These are phyloP conservation scores for Colletotrichum higginsianum DNA, from an alignment of 2,329 filamentous ascomycete genomes.

Conservation along the genomic window DNA sequence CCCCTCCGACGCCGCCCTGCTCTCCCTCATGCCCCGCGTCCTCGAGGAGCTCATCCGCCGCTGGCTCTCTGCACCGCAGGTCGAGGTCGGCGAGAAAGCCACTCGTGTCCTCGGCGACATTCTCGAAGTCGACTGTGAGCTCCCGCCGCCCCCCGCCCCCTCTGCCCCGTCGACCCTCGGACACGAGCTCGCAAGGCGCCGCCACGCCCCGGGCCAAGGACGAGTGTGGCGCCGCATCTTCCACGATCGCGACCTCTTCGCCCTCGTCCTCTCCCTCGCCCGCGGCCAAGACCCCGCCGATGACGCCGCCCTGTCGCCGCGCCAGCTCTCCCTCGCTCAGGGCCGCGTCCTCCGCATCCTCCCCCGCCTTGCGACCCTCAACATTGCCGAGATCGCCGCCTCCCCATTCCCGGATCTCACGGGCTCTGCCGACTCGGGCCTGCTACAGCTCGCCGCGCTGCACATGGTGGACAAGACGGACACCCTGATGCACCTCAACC, in stretches of 20 bases:
- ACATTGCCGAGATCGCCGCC: slow-evolving; percentile 58
- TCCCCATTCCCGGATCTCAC: slow-evolving; percentile 55
- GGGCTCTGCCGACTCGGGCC: slow-evolving; percentile 51
- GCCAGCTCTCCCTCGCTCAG: slow-evolving; percentile 65
- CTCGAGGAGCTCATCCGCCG: slow-evolving; percentile 63
- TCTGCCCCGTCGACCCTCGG: slow-evolving; percentile 44
- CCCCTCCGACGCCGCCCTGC: slow-evolving; percentile 64
- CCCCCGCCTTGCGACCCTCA: slow-evolving; percentile 63
- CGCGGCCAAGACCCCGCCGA: slow-evolving; percentile 49
- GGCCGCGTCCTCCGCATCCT: slow-evolving; percentile 67
- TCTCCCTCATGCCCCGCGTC: slow-evolving; percentile 65
- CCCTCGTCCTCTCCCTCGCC: slow-evolving; percentile 60
- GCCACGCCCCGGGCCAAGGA: slow-evolving; percentile 64
- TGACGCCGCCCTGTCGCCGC: slow-evolving; percentile 46
- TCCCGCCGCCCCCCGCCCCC: slow-evolving; percentile 40
- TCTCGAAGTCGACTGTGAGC: slow-evolving; percentile 68
- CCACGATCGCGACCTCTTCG: slow-evolving; percentile 60
- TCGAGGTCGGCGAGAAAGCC: slow-evolving; percentile 70
- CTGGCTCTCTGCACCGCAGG: slow-evolving; percentile 69
- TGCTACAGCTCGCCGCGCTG: slow-evolving; percentile 67
- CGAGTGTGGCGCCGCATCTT: slow-evolving; percentile 69
- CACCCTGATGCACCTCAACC: slow-evolving; percentile 63
- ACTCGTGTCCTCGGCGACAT: slow-evolving; percentile 66
- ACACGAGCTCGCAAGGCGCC: slow-evolving; percentile 55
- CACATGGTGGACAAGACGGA: slow-evolving; percentile 67